These are phyloP conservation scores for Zygoascus biomembranicola DNA, from an alignment of 805 yeast genomes.

Conservation along the genomic window DNA sequence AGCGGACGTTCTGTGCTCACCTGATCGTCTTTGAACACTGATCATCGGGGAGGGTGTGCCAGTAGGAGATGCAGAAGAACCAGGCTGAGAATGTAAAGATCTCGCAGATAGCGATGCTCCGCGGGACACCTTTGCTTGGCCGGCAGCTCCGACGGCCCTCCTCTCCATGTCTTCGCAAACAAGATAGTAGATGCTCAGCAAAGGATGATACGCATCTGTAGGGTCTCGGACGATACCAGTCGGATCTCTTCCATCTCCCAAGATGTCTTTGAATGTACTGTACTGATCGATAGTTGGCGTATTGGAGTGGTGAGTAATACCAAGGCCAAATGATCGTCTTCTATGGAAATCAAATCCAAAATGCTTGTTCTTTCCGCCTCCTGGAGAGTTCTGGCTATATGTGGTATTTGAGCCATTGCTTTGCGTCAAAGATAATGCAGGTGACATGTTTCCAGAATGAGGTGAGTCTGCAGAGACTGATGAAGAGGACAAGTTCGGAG, in stretches of 20 bases:
- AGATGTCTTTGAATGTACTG: not conserved
- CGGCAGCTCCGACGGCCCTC: conserved; percentile 27
- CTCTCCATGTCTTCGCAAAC: conserved; percentile 79
- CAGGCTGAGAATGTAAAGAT: not conserved
- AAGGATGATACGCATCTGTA: conserved; percentile 79
- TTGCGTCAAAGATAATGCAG: not conserved
- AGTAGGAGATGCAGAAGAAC: not conserved
- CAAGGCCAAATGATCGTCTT: not conserved
- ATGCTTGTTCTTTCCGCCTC: not conserved
- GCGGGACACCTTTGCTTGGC: not conserved
- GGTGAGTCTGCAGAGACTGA: not conserved
- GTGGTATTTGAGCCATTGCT: not conserved
- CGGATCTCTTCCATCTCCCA: not conserved
- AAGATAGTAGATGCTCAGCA: conserved; percentile 75
- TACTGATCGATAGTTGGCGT: not conserved
- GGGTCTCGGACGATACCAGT: conserved; percentile 52
- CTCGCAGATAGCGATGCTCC: not conserved
- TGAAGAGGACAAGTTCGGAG: not conserved
- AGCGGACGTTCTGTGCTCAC: not conserved
- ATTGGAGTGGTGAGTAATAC: not conserved
- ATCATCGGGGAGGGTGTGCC: not conserved
- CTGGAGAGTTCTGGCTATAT: not conserved
- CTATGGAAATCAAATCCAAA: conserved; percentile 20
- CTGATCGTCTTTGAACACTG: not conserved
- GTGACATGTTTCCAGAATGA: not conserved